These are phyloP conservation scores for Suillus paluster DNA, from an alignment of 768 basidiomycete species.

Conservation along the genomic window DNA sequence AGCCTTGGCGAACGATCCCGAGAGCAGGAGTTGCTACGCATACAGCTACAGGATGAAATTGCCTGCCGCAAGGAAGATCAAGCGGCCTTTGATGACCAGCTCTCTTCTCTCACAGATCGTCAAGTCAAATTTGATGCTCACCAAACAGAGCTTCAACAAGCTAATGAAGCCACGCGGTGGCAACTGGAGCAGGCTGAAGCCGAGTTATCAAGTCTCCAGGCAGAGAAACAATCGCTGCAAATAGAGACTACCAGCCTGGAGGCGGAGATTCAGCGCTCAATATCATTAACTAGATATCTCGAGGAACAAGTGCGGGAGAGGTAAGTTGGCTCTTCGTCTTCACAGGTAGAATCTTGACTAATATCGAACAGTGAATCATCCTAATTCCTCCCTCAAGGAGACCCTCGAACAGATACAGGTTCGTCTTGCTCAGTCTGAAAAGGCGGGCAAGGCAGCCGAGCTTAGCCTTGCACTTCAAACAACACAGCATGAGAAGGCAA, in stretches of 20 bases:
- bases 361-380: conserved; percentile 49
- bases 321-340: conserved; percentile 40
- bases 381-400: conserved; percentile 41
- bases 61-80: conserved; percentile 38
- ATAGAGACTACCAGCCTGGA: conserved; percentile 60
- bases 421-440: conserved; percentile 57
- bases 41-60: conserved; percentile 44
- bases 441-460: conserved; percentile 62
- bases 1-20: conserved; percentile 42
- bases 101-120: conserved; percentile 30
- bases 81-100: conserved; percentile 28
- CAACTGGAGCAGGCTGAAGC: conserved; percentile 46
- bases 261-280: conserved; percentile 66
- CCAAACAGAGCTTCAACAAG: conserved; percentile 39
- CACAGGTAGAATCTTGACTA: conserved; percentile 13
- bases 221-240: conserved; percentile 58
- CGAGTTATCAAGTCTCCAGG: conserved; percentile 43
- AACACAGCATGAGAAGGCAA: conserved; percentile 69
- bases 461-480: conserved; percentile 66
- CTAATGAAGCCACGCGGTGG: conserved; percentile 40
- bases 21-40: conserved; percentile 36
- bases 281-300: conserved; percentile 62
- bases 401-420: conserved; percentile 46
- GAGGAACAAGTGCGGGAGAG: conserved; percentile 68
- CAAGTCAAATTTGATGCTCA: conserved; percentile 37